Base-by-base conservation (phyloP, 2,329 filamentous ascomycete genomes). In the Botrytis galanthina region DNA sequence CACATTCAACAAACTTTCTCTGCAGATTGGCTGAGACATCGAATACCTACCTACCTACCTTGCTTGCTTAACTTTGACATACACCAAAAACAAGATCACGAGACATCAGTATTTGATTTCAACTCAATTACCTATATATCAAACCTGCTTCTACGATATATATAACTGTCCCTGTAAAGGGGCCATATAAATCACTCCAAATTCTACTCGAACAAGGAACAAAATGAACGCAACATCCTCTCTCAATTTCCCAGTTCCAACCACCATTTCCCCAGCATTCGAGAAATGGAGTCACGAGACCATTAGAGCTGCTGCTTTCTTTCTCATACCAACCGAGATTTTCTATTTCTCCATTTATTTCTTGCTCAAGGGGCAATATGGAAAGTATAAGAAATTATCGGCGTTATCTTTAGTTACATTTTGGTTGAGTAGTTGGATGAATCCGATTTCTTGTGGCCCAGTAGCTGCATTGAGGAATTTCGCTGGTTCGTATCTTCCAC, bases 321-420 rank as follows among this genome's bases (percentile, higher is more conserved):
- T 80, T 18, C 72, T 81, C 6, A 75, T 81, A 14, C 80, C 80
- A 8, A 70, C 72, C 26, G 77, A 80, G 48, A 73, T 81, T 1
- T 74, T 81, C 29, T 81, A 81, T 64, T 80, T 81, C 59, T 78
- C 80, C 1, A 78, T 81, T 72, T 81, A 81, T 37, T 81, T 79
- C 74, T 73, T 77, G 26, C 44, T 75, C 3, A 81, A 81, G 51
- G 75, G 76, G 20, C 68, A 70, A 14, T 68, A 78, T 39, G 75
- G 73, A 29, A 39, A 76, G 3, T 81, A 80, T 61, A 74, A 77
- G 35, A 73, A 63, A 29, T 59, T 81, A 39, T 78, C 78, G 0
- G 72, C 75, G 32, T 54, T 78, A 10, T 78, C 78, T 4, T 37
- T 81, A 29, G 70, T 67, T 1, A 67, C 77, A 26, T 80, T 81